Conservation (phyloP, 805 yeast genomes). For the Kluyveromyces starmeri region DNA sequence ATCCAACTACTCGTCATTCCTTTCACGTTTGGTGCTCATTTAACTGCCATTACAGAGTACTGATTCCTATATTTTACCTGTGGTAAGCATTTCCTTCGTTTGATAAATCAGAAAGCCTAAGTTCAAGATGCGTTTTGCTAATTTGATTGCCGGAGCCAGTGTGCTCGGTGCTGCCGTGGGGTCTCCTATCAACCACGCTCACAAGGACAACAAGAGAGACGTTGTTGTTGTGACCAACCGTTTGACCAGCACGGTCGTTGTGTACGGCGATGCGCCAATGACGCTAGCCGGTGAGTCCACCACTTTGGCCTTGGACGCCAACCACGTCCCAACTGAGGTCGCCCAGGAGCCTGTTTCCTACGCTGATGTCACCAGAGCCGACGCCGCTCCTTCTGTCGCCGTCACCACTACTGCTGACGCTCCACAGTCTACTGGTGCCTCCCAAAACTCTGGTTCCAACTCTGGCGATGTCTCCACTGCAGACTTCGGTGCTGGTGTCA, state of each 20-base stretch:
- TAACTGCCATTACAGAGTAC: no score
- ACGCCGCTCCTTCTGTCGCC: conserved; percentile 9
- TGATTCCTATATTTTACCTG: no score
- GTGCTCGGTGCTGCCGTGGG: conserved; percentile 44
- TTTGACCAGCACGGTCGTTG: conserved; percentile 37
- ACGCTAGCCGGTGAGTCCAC: conserved; percentile 18
- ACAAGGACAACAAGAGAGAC: conserved; percentile 51
- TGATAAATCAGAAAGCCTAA: no score
- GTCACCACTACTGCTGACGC: conserved; percentile 15
- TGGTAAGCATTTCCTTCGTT: no score
- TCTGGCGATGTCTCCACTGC: conserved; percentile 28
- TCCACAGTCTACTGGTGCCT: conserved; percentile 26
- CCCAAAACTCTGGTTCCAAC: conserved; percentile 29
- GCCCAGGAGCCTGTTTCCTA: conserved; percentile 10
- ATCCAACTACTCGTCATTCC: conserved; percentile 12
- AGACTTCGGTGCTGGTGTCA: conserved; percentile 38
- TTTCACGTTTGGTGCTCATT: conserved; percentile 4
- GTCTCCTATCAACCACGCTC: conserved; percentile 56
- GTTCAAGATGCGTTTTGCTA: conserved; percentile 40
- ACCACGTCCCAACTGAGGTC: conserved; percentile 14
- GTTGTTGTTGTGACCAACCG: conserved; percentile 42
- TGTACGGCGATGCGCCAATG: conserved; percentile 9
- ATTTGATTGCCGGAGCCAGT: conserved; percentile 38
- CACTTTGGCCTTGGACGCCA: conserved; percentile 20
- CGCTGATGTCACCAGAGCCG: conserved; percentile 9